phyloP scores from a whole-genome alignment of 208 protist genomes.

The Naegleria fowleri region DNA sequence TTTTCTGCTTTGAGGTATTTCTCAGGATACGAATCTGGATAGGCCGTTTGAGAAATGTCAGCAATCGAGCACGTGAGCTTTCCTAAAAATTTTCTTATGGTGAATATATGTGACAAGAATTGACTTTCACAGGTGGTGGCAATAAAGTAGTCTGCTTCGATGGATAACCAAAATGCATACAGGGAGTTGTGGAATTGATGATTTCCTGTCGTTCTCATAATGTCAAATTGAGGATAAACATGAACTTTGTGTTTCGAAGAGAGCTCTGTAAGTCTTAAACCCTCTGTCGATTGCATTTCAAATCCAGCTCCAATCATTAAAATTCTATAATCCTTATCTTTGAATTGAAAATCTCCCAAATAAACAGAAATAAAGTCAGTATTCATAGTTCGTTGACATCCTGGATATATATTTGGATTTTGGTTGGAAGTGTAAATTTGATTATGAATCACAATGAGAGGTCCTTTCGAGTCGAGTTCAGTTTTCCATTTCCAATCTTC shows the following conservation, averaged over 20 bases:
- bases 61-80: neutral
- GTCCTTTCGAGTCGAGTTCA: too few species aligned
- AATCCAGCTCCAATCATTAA: neutral
- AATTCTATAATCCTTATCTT: neutral
- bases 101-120: neutral
- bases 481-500: too few species aligned
- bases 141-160: neutral
- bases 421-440: too few species aligned
- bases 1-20: neutral
- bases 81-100: neutral
- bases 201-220: neutral
- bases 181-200: neutral
- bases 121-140: neutral
- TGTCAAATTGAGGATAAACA: neutral
- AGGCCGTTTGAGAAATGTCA: neutral
- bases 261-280: neutral
- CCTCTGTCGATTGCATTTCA: neutral
- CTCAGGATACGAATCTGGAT: neutral
- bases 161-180: neutral
- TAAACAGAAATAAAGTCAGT: too few species aligned
- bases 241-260: neutral
- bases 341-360: too few species aligned
- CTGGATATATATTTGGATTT: too few species aligned
- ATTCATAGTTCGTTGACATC: too few species aligned
- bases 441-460: too few species aligned